Evolutionary conservation across 2,329 filamentous ascomycete species (phyloP).

Genomic region (Ascochyta lentis): DNA sequence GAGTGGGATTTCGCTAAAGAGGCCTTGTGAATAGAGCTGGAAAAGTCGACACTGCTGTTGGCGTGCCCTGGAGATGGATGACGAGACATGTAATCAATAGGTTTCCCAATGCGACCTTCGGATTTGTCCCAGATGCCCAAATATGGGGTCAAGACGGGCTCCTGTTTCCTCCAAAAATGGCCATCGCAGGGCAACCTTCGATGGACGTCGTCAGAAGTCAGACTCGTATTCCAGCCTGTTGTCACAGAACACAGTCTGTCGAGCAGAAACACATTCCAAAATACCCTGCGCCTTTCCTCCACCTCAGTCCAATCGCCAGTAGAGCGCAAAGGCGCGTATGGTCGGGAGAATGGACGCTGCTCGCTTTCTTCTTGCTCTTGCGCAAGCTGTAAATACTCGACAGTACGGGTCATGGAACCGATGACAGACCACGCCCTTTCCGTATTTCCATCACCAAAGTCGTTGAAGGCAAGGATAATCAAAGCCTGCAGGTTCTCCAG

Average conservation of each 20-base stretch:
- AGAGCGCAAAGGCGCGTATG: slow-evolving; percentile 13
- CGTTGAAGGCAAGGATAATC: slow-evolving; percentile 23
- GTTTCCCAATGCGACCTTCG: slow-evolving; percentile 24
- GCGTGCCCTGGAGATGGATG: slow-evolving; percentile 7
- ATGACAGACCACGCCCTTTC: slow-evolving; percentile 25
- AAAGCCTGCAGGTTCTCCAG: slow-evolving; percentile 22
- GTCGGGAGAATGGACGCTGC: slow-evolving; percentile 18
- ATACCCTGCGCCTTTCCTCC: slow-evolving; percentile 27
- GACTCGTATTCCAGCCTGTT: slow-evolving; percentile 28
- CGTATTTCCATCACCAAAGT: slow-evolving; percentile 25
- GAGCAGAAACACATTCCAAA: slow-evolving; percentile 30
- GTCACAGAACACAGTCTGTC: slow-evolving; percentile 28
- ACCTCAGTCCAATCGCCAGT: slow-evolving; percentile 25
- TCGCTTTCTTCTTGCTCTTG: slow-evolving; percentile 26
- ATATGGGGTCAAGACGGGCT: slow-evolving; percentile 24
- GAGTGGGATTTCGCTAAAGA: not conserved
- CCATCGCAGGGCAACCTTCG: slow-evolving; percentile 29
- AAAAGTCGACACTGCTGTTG: not conserved
- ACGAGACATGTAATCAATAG: slow-evolving; percentile 21
- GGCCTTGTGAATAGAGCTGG: not conserved
- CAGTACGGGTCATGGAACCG: slow-evolving; percentile 26
- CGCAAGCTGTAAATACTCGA: slow-evolving; percentile 24
- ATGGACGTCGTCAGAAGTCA: slow-evolving; percentile 29
- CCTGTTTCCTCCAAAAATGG: slow-evolving; percentile 27
- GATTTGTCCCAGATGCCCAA: slow-evolving; percentile 34